Percentiles rank a stretch among this genome's conserved stretches.
Evolutionary conservation across 208 protist genomes (phyloP).

Genomic region (Borovskyia barvae): DNA sequence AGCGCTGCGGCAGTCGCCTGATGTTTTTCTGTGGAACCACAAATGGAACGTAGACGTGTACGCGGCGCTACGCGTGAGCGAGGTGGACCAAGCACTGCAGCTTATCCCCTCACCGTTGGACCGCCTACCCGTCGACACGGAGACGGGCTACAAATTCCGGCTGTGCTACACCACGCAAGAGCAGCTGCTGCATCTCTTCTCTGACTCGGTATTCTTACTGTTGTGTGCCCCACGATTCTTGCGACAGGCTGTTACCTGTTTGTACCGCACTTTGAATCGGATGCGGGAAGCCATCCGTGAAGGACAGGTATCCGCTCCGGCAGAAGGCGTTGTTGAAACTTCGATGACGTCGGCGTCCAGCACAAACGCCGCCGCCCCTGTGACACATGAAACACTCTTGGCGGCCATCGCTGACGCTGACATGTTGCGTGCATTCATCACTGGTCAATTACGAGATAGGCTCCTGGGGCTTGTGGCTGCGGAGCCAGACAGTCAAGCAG

Average conservation of each 20-base stretch:
- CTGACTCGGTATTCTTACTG: conserved; percentile 14
- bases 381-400: conserved; percentile 5
- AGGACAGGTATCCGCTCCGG: background rate
- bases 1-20: conserved; percentile 52
- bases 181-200: conserved; percentile 30
- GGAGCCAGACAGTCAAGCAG: background rate
- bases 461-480: conserved; percentile 9
- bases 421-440: conserved; percentile 17
- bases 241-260: conserved; percentile 22
- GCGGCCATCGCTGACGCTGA: conserved; percentile 19
- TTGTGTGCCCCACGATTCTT: conserved; percentile 26
- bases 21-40: conserved; percentile 75
- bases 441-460: conserved; percentile 3
- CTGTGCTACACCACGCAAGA: conserved; percentile 24
- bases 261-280: conserved; percentile 23
- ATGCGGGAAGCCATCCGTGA: conserved; percentile 14
- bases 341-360: background rate
- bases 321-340: background rate
- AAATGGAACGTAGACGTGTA: conserved; percentile 92
- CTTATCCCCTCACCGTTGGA: conserved; percentile 21
- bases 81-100: conserved; percentile 44
- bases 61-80: conserved; percentile 52
- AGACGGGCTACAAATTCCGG: conserved; percentile 17
- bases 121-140: conserved; percentile 7
- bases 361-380: background rate